A percentile compares a stretch with the other conserved stretches of the same genome.
phyloP scores from a whole-genome alignment of 495 filamentous ascomycete genomes.

The Tuber indicum region DNA sequence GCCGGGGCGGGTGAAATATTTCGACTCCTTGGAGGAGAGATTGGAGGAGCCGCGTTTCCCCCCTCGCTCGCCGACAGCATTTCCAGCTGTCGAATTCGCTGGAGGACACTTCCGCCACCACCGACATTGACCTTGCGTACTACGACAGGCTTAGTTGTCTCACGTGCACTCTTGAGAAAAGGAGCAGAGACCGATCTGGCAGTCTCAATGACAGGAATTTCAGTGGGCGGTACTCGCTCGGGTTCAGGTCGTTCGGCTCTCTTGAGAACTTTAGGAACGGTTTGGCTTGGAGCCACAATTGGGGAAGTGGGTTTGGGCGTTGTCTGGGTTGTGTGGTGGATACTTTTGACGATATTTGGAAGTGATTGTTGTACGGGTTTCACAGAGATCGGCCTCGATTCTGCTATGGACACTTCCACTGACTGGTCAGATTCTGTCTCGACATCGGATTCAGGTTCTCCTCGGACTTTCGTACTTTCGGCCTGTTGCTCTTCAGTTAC shows the following conservation, averaged over 20 bases:
- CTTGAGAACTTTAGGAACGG: constrained; percentile 28
- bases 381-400: constrained; percentile 40
- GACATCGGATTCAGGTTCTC: constrained; percentile 33
- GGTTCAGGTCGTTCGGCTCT: constrained; percentile 25
- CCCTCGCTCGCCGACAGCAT: constrained; percentile 31
- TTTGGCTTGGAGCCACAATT: constrained; percentile 16
- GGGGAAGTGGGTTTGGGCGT: constrained; percentile 24
- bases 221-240: constrained; percentile 16
- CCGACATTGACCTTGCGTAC: constrained; percentile 36
- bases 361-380: constrained; percentile 31
- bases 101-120: constrained; percentile 36
- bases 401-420: constrained; percentile 32
- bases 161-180: constrained; percentile 35
- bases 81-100: constrained; percentile 41
- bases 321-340: constrained; percentile 21
- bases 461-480: constrained; percentile 33
- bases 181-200: constrained; percentile 41
- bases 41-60: constrained; percentile 18
- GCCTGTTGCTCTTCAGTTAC: constrained; percentile 20
- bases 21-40: constrained; percentile 27
- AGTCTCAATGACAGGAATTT: constrained; percentile 25
- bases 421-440: constrained; percentile 36
- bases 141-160: constrained; percentile 13
- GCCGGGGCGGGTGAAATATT: constrained; percentile 33
- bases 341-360: constrained; percentile 32